Percentiles rank a stretch among this genome's conserved stretches.
These are phyloP conservation scores for Clarireedia monteithiana DNA, from an alignment of 2,329 filamentous ascomycete genomes.

Conservation along the genomic window DNA sequence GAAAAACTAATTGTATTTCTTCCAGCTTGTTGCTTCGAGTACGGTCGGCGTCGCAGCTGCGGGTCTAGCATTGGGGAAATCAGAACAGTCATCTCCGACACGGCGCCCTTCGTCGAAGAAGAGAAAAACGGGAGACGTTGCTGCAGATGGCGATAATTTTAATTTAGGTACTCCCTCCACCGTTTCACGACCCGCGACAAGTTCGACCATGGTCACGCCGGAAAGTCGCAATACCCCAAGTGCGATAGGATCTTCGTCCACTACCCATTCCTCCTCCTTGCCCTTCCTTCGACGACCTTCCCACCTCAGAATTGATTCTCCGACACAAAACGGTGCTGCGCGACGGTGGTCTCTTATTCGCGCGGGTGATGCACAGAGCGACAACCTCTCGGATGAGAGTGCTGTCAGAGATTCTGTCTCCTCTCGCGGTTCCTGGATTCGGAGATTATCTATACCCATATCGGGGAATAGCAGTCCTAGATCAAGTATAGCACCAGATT, in stretches of 20 bases:
- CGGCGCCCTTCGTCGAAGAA: constrained; percentile 26
- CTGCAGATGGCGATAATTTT: constrained; percentile 17
- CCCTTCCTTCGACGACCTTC: constrained; percentile 12
- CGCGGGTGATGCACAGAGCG: constrained; percentile 20
- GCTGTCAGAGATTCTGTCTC: constrained; percentile 45
- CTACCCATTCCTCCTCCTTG: constrained; percentile 10
- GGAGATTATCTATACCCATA: constrained; percentile 58
- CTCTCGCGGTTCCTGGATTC: constrained; percentile 63
- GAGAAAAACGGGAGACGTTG: constrained; percentile 21
- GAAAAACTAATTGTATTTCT: constrained; percentile 11
- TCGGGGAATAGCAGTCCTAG: constrained; percentile 57
- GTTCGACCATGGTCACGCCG: constrained; percentile 21
- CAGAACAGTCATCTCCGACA: constrained; percentile 21
- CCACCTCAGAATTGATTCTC: constrained; percentile 17
- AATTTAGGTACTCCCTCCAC: constrained; percentile 19
- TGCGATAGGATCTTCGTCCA: constrained; percentile 14
- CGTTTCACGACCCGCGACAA: constrained; percentile 24
- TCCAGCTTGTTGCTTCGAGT: constrained; percentile 31
- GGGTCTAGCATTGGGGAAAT: constrained; percentile 28
- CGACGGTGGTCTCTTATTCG: constrained; percentile 21
- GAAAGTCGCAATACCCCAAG: constrained; percentile 13
- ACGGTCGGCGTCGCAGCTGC: constrained; percentile 30
- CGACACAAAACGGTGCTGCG: constrained; percentile 15
- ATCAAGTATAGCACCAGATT: constrained; percentile 58
- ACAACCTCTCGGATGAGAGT: constrained; percentile 17